These are phyloP conservation scores for Anisodus acutangulus DNA, from an alignment of 257 asterid genomes.

Conservation along the genomic window DNA sequence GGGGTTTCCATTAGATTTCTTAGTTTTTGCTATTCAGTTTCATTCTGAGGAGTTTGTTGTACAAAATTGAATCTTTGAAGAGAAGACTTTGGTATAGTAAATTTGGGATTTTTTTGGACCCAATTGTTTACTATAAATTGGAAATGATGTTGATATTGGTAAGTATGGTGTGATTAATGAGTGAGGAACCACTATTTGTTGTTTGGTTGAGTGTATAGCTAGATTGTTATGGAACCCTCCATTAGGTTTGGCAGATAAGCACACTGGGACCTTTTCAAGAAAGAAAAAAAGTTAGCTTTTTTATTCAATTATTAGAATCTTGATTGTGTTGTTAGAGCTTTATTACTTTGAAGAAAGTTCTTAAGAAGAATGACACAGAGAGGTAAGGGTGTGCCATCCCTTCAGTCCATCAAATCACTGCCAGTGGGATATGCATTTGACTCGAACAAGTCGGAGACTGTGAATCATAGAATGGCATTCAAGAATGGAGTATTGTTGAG, in stretches of 20 bases:
- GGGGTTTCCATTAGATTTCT: neutral
- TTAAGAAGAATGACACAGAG: conserved; percentile 55
- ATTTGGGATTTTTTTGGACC: conserved; percentile 20
- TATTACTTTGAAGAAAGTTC: conserved; percentile 47
- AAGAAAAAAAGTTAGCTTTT: conserved; percentile 54
- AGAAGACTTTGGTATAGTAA: conserved; percentile 32
- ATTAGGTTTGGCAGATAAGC: conserved; percentile 69
- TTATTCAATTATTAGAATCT: conserved; percentile 63
- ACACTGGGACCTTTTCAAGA: conserved; percentile 67
- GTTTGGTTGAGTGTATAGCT: conserved; percentile 35
- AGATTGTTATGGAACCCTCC: conserved; percentile 64
- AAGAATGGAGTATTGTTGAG: conserved; percentile 33
- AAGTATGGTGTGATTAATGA: conserved; percentile 52
- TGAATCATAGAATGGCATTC: conserved; percentile 42
- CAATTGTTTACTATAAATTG: conserved; percentile 30
- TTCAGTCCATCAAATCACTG: conserved; percentile 73
- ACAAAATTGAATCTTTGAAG: conserved; percentile 10
- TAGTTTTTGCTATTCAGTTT: neutral
- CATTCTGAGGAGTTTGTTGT: neutral
- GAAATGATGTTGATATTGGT: conserved; percentile 41
- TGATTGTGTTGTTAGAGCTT: conserved; percentile 43
- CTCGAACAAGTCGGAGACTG: conserved; percentile 31
- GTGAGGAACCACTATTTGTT: conserved; percentile 50
- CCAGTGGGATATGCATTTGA: conserved; percentile 65
- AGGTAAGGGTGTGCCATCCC: conserved; percentile 46